Evolutionary conservation across 2,329 filamentous ascomycete genomes (phyloP).

Genomic region (Arthrobotrys pseudoclavata): DNA sequence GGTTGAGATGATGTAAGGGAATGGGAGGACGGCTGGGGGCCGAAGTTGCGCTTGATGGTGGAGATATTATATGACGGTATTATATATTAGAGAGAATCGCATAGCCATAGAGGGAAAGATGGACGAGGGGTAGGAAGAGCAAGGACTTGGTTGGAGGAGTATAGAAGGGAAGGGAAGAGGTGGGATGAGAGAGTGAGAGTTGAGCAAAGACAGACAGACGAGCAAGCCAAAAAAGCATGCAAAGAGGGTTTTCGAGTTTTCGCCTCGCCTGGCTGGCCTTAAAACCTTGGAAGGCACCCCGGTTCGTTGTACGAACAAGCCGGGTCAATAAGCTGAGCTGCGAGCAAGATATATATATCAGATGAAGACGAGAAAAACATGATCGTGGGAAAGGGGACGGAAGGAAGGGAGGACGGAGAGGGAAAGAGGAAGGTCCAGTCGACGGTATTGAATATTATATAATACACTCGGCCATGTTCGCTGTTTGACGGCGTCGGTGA

Average conservation of each 20-base stretch:
- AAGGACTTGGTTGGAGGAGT: no score
- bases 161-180: conserved; percentile 15
- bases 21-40: conserved; percentile 37
- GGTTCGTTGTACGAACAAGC: conserved; percentile 4
- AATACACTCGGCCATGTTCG: conserved; percentile 5
- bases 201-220: conserved; percentile 16
- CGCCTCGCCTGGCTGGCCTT: conserved; percentile 47
- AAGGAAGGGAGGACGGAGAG: neutral
- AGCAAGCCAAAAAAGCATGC: conserved; percentile 6
- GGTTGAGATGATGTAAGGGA: conserved; percentile 59
- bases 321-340: neutral
- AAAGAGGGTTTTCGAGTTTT: conserved; percentile 54
- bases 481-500: conserved; percentile 1
- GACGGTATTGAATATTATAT: conserved; percentile 3
- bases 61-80: conserved; percentile 9
- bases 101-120: conserved; percentile 37
- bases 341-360: neutral
- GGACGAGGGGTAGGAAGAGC: conserved; percentile 39
- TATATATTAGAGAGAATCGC: conserved; percentile 36
- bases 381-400: neutral
- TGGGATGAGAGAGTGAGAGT: conserved; percentile 39
- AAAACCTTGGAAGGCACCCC: conserved; percentile 47
- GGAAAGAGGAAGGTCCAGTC: conserved; percentile 9
- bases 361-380: neutral
- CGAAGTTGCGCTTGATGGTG: conserved; percentile 28